Evolutionary conservation across 495 filamentous ascomycete genomes (phyloP).

Genomic region (Platismatia glauca): DNA sequence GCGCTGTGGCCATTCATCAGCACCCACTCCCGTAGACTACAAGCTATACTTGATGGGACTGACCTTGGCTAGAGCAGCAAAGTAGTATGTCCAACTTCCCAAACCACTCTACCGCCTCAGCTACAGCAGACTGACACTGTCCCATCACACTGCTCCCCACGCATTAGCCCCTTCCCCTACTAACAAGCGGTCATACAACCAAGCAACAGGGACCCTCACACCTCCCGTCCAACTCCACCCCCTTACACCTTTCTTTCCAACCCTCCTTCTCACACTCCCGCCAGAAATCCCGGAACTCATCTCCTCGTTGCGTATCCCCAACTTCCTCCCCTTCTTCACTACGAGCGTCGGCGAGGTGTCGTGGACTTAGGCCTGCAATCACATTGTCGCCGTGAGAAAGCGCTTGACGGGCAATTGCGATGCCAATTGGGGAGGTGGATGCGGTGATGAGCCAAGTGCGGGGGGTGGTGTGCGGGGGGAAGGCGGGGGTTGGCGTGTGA

Average conservation of each 20-base stretch:
- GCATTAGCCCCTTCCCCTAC: neutral
- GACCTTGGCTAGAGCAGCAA: slow-evolving; percentile 78
- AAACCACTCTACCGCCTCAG: slow-evolving; percentile 74
- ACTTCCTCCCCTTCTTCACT: slow-evolving; percentile 34
- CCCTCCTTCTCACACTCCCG: slow-evolving; percentile 35
- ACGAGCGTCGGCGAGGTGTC: slow-evolving; percentile 41
- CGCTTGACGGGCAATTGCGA: slow-evolving; percentile 60
- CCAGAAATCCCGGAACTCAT: slow-evolving; percentile 45
- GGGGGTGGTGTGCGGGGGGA: slow-evolving; percentile 49
- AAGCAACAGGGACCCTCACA: slow-evolving; percentile 25
- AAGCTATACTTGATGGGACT: no score
- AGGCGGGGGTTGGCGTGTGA: slow-evolving; percentile 29
- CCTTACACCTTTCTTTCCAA: slow-evolving; percentile 7
- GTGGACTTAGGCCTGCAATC: slow-evolving; percentile 58
- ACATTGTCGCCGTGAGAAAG: slow-evolving; percentile 82
- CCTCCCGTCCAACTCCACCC: slow-evolving; percentile 43
- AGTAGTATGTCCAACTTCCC: slow-evolving; percentile 82
- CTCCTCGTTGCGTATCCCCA: slow-evolving; percentile 15
- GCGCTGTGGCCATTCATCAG: slow-evolving; percentile 43
- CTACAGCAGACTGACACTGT: slow-evolving; percentile 68
- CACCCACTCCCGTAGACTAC: neutral
- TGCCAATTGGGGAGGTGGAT: slow-evolving; percentile 69
- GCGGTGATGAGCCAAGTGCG: slow-evolving; percentile 86
- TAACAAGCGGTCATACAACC: neutral
- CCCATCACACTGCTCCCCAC: slow-evolving; percentile 21